These are phyloP conservation scores for Didymosphaeria variabile DNA, from an alignment of 2,329 filamentous ascomycete species.

Conservation along the genomic window DNA sequence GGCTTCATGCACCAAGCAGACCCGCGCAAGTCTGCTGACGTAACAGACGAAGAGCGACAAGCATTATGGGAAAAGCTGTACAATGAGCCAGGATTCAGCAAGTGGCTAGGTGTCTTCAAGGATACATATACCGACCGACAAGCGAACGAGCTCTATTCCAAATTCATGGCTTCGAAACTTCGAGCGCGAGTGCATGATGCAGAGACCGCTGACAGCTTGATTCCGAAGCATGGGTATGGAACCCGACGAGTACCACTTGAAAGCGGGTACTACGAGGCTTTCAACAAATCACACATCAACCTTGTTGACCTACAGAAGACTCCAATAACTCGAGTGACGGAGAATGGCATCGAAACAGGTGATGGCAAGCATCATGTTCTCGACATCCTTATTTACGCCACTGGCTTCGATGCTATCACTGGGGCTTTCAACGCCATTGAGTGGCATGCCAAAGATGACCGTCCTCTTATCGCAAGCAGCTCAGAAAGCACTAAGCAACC, in stretches of 20 bases:
- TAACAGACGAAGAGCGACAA: conserved; percentile 42
- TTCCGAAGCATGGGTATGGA: conserved; percentile 51
- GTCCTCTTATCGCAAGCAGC: conserved; percentile 31
- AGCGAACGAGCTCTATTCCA: conserved; percentile 31
- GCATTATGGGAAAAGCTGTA: conserved; percentile 46
- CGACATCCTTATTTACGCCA: conserved; percentile 51
- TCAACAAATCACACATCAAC: conserved; percentile 50
- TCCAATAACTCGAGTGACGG: conserved; percentile 42
- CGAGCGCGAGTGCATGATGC: conserved; percentile 50
- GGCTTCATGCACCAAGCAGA: conserved; percentile 44
- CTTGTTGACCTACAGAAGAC: conserved; percentile 50
- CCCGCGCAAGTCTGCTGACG: conserved; percentile 44
- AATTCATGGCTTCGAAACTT: conserved; percentile 46
- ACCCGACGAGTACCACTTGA: conserved; percentile 53
- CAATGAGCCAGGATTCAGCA: conserved; percentile 49
- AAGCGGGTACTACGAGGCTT: conserved; percentile 52
- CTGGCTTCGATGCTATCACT: conserved; percentile 55
- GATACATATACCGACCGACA: conserved; percentile 32
- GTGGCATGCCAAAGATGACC: conserved; percentile 31
- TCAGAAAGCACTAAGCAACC: conserved; percentile 18
- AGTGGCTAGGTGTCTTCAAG: conserved; percentile 39
- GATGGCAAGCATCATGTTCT: conserved; percentile 48
- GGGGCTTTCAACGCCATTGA: conserved; percentile 32
- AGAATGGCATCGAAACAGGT: conserved; percentile 48
- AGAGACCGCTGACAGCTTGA: conserved; percentile 51